Evolutionary conservation across 2,329 filamentous ascomycete genomes (phyloP).

Genomic region (Paraphoma chrysanthemicola): DNA sequence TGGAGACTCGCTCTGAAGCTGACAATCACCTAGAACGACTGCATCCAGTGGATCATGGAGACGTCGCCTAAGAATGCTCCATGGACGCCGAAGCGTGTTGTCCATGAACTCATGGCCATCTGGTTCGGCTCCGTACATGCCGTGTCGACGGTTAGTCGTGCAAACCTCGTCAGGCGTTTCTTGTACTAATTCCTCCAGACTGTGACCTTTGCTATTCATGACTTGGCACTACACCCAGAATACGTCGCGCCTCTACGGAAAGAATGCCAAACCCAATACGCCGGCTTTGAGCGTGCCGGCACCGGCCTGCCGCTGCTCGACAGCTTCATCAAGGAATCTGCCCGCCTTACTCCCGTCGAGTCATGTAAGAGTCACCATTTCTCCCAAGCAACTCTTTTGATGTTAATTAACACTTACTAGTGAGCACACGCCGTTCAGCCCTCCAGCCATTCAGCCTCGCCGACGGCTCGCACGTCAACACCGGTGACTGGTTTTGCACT

Average conservation of each 20-base stretch:
- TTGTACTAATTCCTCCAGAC: constrained; percentile 3
- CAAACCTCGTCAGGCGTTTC: background rate
- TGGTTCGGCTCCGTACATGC: constrained; percentile 46
- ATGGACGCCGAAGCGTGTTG: constrained; percentile 33
- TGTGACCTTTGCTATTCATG: constrained; percentile 22
- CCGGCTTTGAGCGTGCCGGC: constrained; percentile 16
- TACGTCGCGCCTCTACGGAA: constrained; percentile 21
- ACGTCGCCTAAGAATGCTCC: constrained; percentile 29
- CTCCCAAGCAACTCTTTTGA: too few relatives aligned
- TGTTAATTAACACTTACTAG: background rate
- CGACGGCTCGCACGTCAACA: constrained; percentile 19
- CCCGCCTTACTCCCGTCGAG: constrained; percentile 24
- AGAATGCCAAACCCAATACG: constrained; percentile 17
- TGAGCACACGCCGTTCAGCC: constrained; percentile 21
- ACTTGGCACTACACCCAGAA: constrained; percentile 23
- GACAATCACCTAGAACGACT: constrained; percentile 20
- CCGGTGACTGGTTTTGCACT: constrained; percentile 26
- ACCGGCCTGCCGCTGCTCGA: constrained; percentile 26
- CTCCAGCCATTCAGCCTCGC: constrained; percentile 20
- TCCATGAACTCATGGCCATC: constrained; percentile 42
- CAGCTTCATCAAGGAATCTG: constrained; percentile 29
- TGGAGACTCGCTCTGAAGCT: background rate
- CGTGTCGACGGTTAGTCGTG: constrained; percentile 26
- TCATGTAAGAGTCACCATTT: constrained; percentile 8
- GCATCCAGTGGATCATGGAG: constrained; percentile 47